phyloP scores from a whole-genome alignment of 2,329 filamentous ascomycete genomes.

The Alternaria panax region DNA sequence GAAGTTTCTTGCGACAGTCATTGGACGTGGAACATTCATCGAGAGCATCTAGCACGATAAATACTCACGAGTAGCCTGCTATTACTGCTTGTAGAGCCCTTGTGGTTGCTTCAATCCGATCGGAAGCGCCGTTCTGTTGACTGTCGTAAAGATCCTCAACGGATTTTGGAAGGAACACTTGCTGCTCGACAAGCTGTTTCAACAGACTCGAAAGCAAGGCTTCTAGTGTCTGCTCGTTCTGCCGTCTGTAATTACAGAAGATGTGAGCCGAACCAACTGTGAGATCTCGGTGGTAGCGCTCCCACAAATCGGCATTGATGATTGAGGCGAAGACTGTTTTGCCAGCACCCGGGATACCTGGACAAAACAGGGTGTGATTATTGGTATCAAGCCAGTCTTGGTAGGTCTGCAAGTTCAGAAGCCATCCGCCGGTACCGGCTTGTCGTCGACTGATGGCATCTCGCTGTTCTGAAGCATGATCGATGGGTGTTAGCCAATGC shows the following conservation, averaged over 20 bases:
- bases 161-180: neutral
- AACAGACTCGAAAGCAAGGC: neutral
- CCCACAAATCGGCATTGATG: neutral
- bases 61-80: neutral
- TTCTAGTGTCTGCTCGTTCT: neutral
- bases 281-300: neutral
- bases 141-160: no score
- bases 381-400: neutral
- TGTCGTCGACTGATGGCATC: neutral
- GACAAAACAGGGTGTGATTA: neutral
- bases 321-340: neutral
- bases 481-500: neutral
- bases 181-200: neutral
- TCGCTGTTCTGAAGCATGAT: neutral
- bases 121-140: no score
- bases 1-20: neutral
- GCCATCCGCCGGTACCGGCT: neutral
- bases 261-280: neutral
- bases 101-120: accelerated
- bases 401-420: neutral
- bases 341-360: neutral
- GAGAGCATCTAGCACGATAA: neutral
- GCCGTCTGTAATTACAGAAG: neutral
- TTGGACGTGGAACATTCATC: neutral
- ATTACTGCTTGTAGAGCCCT: neutral